Percentiles rank a stretch among this genome's conserved stretches.
phyloP scores from a whole-genome alignment of 352 stramenopile species.

The Elongisporangium prolatum region DNA sequence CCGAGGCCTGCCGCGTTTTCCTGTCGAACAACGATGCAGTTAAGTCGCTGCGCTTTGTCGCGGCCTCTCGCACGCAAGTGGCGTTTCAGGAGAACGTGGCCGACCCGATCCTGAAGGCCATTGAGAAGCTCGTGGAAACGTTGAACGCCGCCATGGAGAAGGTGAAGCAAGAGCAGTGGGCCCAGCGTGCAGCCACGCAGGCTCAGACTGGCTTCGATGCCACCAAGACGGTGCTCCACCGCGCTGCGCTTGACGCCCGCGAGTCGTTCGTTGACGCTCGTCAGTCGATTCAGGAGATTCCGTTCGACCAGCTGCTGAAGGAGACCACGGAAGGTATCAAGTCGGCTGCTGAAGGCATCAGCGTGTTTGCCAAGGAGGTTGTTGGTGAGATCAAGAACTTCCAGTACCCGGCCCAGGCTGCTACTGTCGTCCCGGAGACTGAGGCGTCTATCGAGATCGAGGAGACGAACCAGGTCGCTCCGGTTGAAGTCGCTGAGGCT shows the following conservation, averaged over 20 bases:
- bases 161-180: slow-evolving; percentile 79
- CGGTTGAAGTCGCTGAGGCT: slow-evolving; percentile 21
- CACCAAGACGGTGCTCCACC: slow-evolving; percentile 65
- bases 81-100: slow-evolving; percentile 80
- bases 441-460: slow-evolving; percentile 20
- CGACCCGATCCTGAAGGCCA: slow-evolving; percentile 71
- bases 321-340: slow-evolving; percentile 79
- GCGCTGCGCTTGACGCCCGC: slow-evolving; percentile 45
- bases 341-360: slow-evolving; percentile 63
- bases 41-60: slow-evolving; percentile 64
- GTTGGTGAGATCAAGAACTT: slow-evolving; percentile 69
- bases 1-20: slow-evolving; percentile 58
- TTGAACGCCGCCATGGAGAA: slow-evolving; percentile 76
- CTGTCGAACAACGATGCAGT: slow-evolving; percentile 20
- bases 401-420: slow-evolving; percentile 10
- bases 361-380: slow-evolving; percentile 70
- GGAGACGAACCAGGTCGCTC: slow-evolving; percentile 18
- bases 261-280: slow-evolving; percentile 44
- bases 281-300: slow-evolving; percentile 72
- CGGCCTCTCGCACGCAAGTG: slow-evolving; percentile 50
- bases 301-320: slow-evolving; percentile 79
- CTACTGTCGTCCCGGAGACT: slow-evolving; percentile 8
- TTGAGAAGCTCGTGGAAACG: slow-evolving; percentile 80
- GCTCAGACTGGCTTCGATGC: slow-evolving; percentile 47
- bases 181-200: slow-evolving; percentile 28